phyloP scores from a whole-genome alignment of 805 yeast species.

The Lipomyces kockii region DNA sequence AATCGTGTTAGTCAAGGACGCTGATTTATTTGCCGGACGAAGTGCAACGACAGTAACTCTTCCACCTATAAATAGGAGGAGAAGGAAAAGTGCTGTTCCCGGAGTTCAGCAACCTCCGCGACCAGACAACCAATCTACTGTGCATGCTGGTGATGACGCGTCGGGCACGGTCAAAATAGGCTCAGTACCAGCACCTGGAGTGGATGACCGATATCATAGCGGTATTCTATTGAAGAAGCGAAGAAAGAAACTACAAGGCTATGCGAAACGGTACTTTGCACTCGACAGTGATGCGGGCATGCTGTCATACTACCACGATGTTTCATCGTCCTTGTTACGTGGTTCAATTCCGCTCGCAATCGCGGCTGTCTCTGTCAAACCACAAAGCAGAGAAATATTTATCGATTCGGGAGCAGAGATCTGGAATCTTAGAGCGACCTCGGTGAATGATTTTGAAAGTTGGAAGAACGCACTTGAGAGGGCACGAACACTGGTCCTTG shows the following conservation, averaged over 20 bases:
- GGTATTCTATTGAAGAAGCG: conserved; percentile 80
- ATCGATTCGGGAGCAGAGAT: conserved; percentile 95
- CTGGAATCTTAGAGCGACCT: conserved; percentile 81
- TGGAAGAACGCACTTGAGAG: conserved; percentile 71
- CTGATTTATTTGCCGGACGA: conserved; percentile 21
- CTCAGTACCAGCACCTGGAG: conserved; percentile 1
- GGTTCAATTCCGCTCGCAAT: conserved; percentile 90
- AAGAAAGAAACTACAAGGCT: conserved; percentile 84
- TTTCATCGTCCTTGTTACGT: conserved; percentile 65
- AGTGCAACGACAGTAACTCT: conserved; percentile 8
- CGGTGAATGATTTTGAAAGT: conserved; percentile 65
- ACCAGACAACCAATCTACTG: neutral
- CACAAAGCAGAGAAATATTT: conserved; percentile 67
- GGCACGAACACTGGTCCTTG: conserved; percentile 22
- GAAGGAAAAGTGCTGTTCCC: neutral
- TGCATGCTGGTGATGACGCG: neutral
- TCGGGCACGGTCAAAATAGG: neutral
- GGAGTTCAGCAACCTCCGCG: conserved; percentile 3
- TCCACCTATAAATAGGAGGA: neutral
- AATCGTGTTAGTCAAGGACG: conserved; percentile 14
- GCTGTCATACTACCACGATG: conserved; percentile 76
- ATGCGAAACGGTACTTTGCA: conserved; percentile 80
- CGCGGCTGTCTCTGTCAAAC: conserved; percentile 81
- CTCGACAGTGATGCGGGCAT: conserved; percentile 83
- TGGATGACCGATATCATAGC: conserved; percentile 58